Base-by-base conservation (phyloP, 1,284 basidiomycete genomes). In the Ustilago crameri region DNA sequence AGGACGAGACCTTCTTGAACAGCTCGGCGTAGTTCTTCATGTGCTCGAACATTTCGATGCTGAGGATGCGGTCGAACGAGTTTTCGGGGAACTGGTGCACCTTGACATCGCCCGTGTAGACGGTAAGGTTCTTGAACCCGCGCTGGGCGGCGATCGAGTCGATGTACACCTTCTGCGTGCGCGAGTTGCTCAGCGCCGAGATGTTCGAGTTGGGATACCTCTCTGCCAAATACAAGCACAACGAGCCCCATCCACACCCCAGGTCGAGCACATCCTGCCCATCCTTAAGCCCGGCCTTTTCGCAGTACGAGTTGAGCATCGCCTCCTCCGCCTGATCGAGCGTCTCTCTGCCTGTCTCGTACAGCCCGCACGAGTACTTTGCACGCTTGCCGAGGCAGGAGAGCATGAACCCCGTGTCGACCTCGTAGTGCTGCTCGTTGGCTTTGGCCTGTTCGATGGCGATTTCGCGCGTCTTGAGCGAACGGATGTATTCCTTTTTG, bases 41-140 rank as follows among this genome's bases (percentile, higher is more conserved):
- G 79, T 92, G 91, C 75, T 92, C 91, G 68, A 92, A 90, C 90
- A 92, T 91, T 87, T 91, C 91, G 60, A 91, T 91, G 17, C 89
- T 90, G 9, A 91, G 75, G 56, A 91, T 89, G 54, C 90, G 87
- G 76, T 91, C 90, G 80, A 92, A 91, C 18, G 51, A 35, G 12
- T 24, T 46, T 22, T 85, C 84, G 26, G 84, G 82, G 79, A 91
- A 91, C 45, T 91, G 87, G 72, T 87, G 88, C 0, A 84, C 84
- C 72, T 91, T 91, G 53, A 91, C 89, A 74, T 92, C 90, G 15
- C 87, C 90, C 2, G 91, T 91, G 58, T 90, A 88, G 5, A 64
- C 89, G 78, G 87, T 85, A 3, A 91, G 61, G 75, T 91, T 91
- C 0, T 78, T 86, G 43, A 90, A 83, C 0, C 88, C 88, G 34